Evolutionary conservation across 2,329 filamentous ascomycete species (phyloP), one percentile per base, ranked within the genome.

Genomic region (Colletotrichum eremochloae): DNA sequence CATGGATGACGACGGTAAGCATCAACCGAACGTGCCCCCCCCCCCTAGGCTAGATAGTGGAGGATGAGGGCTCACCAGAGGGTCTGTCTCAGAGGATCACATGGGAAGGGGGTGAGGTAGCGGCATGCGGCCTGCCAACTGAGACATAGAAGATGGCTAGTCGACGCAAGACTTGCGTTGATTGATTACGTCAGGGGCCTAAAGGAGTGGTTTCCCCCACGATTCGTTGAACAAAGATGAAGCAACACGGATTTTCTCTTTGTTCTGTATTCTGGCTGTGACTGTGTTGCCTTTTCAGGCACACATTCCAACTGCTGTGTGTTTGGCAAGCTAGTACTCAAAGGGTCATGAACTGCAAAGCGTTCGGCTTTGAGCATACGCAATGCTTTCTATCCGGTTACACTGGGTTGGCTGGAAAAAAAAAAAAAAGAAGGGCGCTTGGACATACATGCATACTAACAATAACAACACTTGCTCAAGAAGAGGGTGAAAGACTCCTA

Each of bases 31-130:
- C 55, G 60, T 72, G 61, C 24, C 24, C 24, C 24, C 24, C 18
- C 58, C 66, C 40, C 44, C 11, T 33, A 55, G 46, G 11, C 48
- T 29, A 14, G 18, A 44, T 44, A 40, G 67, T 64, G 69, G 66
- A 48, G 38, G 60, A 60, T 46, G 44, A 33, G 50, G 36, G 33
- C 42, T 60, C 36, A 24, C 42, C 31, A 56, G 24, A 69, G 44
- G 66, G 66, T 64, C 24, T 24, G 38, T 15, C 65, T 70, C 60
- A 61, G 60, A 70, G 50, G 38, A 72, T 69, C 66, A 69, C 66
- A 72, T 56, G 66, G 55, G 7, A 33, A 44, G 20, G 24, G 38
- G 15, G n/a, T 18, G 29, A 56, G 62, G 62, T 15, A 46, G 66
- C 65, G 66, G 61, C 70, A 72, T 70, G 70, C 70, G 60, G 52